A percentile compares a stretch with the other conserved stretches of the same genome.
Evolutionary conservation across 495 filamentous ascomycete species (phyloP).

Genomic region (Chlorociboria aeruginascens): DNA sequence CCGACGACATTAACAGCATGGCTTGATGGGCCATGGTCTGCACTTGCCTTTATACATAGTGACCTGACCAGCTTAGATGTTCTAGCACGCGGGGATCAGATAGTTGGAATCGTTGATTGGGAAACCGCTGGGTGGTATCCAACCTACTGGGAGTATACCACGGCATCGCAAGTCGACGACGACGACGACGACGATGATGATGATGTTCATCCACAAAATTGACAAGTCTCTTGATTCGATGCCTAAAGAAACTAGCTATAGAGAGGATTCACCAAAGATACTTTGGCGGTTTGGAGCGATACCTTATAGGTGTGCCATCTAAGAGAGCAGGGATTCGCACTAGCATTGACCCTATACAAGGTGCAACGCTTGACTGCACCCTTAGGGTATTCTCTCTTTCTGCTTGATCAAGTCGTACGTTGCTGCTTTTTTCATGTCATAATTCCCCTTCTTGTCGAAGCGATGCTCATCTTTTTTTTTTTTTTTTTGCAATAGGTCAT

Average conservation of each 20-base stretch:
- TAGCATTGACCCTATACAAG: too few relatives aligned
- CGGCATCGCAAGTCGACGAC: constrained; percentile 37
- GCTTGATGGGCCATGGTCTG: constrained; percentile 23
- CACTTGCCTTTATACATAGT: constrained; percentile 22
- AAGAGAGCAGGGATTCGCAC: too few relatives aligned
- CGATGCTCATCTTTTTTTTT: too few relatives aligned
- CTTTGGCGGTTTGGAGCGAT: constrained; percentile 23
- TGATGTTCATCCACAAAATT: constrained; percentile 34
- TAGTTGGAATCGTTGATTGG: constrained; percentile 40
- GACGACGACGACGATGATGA: constrained; percentile 32
- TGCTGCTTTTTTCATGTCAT: constrained; percentile 6
- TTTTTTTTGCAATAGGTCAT: constrained; percentile 29
- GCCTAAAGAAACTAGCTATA: constrained; percentile 39
- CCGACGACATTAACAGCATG: constrained; percentile 23
- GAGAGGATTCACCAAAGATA: constrained; percentile 30
- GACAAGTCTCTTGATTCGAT: constrained; percentile 36
- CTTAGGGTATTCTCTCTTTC: constrained; percentile 2
- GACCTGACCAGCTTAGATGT: constrained; percentile 27
- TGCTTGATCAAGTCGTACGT: constrained; percentile 7
- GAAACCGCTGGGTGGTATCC: constrained; percentile 40
- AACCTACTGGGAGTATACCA: constrained; percentile 36
- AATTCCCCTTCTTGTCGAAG: constrained; percentile 7
- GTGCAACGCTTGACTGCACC: not conserved
- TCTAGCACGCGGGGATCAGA: constrained; percentile 18
- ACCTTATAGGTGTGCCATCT: too few relatives aligned